phyloP scores from a whole-genome alignment of 2,329 filamentous ascomycete genomes.

The Ceratocystis variospora region DNA sequence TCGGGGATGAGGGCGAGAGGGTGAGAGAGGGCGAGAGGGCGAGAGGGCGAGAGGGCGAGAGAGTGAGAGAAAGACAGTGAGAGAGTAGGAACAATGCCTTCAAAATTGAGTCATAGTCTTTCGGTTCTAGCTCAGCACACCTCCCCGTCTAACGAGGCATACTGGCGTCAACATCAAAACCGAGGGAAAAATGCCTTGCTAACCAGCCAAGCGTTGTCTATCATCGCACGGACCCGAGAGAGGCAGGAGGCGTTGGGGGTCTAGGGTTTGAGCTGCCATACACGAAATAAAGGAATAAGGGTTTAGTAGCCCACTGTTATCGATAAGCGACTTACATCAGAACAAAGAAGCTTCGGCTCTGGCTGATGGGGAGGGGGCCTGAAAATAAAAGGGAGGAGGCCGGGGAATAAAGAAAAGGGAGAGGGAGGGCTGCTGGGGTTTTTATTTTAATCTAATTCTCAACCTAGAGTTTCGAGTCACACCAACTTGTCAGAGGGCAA shows the following conservation, averaged over 20 bases:
- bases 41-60: not conserved
- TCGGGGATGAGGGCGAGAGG: not conserved
- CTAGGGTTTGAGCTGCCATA: not conserved
- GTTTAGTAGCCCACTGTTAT: not conserved
- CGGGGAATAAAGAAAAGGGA: not conserved
- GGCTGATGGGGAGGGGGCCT: not conserved
- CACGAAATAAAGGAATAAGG: not conserved
- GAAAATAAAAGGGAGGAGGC: not conserved
- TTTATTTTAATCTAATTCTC: no score
- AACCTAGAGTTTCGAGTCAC: no score
- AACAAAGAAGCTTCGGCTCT: not conserved
- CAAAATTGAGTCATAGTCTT: not conserved
- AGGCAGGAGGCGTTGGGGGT: not conserved
- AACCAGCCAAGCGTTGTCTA: not conserved
- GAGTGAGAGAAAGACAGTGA: no score
- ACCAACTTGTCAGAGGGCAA: no score
- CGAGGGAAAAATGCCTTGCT: not conserved
- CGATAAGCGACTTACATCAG: conserved; percentile 4
- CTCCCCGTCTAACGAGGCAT: not conserved
- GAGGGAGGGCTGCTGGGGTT: not conserved
- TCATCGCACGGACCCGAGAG: not conserved
- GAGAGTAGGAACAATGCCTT: not conserved
- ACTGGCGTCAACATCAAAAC: not conserved
- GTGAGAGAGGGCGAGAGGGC: not conserved
- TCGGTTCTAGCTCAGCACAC: not conserved